phyloP scores from a whole-genome alignment of 257 asterid species.

The Buddleja alternifolia region DNA sequence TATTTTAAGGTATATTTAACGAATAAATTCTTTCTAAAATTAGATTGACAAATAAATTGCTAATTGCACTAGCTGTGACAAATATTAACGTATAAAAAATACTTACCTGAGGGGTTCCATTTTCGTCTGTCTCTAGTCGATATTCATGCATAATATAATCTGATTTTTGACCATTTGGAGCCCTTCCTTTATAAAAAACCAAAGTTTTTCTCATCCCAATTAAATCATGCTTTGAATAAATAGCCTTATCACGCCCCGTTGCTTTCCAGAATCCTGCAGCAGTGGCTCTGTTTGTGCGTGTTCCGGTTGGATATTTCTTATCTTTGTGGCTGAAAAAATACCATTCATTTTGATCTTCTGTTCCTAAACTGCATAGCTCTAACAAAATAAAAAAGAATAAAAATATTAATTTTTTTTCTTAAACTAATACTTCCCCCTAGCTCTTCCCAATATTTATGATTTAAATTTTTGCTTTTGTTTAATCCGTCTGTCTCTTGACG shows the following conservation, averaged over 20 bases:
- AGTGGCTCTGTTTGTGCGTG: constrained; percentile 90
- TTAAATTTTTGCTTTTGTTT: too few species aligned
- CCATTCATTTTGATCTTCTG: constrained; percentile 84
- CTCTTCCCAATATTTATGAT: not conserved
- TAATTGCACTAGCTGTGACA: too few species aligned
- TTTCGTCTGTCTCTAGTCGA: constrained; percentile 79
- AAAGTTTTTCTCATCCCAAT: constrained; percentile 93
- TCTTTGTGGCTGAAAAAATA: constrained; percentile 96
- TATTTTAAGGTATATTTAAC: too few species aligned
- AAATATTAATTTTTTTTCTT: not conserved
- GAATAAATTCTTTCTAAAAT: too few species aligned
- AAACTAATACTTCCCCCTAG: not conserved
- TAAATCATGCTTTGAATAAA: constrained; percentile 73
- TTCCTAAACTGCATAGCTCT: constrained; percentile 92
- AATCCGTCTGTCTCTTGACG: too few species aligned
- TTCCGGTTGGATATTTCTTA: constrained; percentile 90
- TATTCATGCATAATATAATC: constrained; percentile 98
- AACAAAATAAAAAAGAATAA: not conserved
- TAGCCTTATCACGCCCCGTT: constrained; percentile 90
- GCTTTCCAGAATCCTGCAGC: constrained; percentile 97
- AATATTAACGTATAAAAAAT: not conserved
- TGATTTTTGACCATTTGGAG: constrained; percentile 91
- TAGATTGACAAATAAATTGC: too few species aligned
- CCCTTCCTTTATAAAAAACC: constrained; percentile 86
- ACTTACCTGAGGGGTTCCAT: constrained; percentile 83